These are phyloP conservation scores for Xylariales sp. DNA, from an alignment of 2,329 filamentous ascomycete genomes.

Conservation along the genomic window DNA sequence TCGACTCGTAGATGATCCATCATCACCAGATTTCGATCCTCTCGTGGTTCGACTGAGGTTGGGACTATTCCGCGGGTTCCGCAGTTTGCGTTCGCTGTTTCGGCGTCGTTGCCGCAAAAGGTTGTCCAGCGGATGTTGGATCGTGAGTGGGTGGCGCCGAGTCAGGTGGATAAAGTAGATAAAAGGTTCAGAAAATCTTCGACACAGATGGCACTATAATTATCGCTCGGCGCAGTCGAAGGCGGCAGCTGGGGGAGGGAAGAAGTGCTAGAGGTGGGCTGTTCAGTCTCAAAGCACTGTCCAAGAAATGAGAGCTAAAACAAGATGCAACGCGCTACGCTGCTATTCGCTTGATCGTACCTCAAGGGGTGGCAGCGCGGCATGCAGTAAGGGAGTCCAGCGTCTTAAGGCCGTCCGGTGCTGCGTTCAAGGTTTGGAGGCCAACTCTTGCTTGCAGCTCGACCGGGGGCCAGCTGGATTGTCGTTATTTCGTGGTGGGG, in stretches of 20 bases:
- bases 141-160: neutral
- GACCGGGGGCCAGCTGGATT: no score
- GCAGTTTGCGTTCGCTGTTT: neutral
- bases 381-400: no score
- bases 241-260: neutral
- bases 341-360: slow-evolving; percentile 2
- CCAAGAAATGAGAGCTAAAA: slow-evolving; percentile 11
- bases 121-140: neutral
- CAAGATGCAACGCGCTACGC: slow-evolving; percentile 12
- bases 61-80: neutral
- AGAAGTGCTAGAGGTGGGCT: no score
- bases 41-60: neutral
- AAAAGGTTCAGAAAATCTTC: neutral
- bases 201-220: neutral
- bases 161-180: no score
- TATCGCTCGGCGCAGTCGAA: neutral
- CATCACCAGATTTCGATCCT: neutral
- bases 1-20: slow-evolving; percentile 46
- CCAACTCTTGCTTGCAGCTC: no score
- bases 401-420: no score
- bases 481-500: no score
- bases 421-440: no score
- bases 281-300: no score
- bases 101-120: no score
- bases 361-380: neutral